Evolutionary conservation across 2,329 filamentous ascomycete species (phyloP).

Genomic region (Dactylellina haptotyla): DNA sequence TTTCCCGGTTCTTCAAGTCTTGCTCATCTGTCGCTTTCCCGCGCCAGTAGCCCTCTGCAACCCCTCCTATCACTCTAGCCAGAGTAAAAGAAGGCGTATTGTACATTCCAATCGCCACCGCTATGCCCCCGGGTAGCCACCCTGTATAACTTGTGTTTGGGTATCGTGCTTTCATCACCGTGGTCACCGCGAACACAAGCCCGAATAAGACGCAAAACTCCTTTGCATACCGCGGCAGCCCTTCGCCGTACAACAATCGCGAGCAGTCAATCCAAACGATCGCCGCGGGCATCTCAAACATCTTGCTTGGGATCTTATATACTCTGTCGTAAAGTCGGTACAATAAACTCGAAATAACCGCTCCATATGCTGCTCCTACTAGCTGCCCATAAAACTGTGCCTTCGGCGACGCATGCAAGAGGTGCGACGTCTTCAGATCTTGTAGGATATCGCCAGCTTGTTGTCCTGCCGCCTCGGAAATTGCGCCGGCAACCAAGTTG

Average conservation of each 20-base stretch:
- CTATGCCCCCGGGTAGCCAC: slow-evolving; percentile 85
- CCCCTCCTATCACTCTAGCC: slow-evolving; percentile 82
- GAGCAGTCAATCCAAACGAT: slow-evolving; percentile 99
- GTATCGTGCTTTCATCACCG: slow-evolving; percentile 71
- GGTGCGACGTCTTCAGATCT: slow-evolving; percentile 93
- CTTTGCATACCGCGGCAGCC: slow-evolving; percentile 82
- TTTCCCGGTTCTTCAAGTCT: slow-evolving; percentile 66
- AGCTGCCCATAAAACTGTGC: slow-evolving; percentile 98
- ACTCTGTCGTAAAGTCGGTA: slow-evolving; percentile 91
- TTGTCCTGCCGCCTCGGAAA: slow-evolving; percentile 83
- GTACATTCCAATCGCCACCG: slow-evolving; percentile 95
- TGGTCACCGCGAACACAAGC: slow-evolving; percentile 76
- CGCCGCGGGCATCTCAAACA: slow-evolving; percentile 93
- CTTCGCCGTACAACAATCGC: slow-evolving; percentile 87
- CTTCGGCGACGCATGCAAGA: slow-evolving; percentile 89
- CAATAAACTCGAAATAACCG: slow-evolving; percentile 83
- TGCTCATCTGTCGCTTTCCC: slow-evolving; percentile 63
- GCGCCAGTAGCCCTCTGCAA: slow-evolving; percentile 81
- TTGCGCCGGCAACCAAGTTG: slow-evolving; percentile 91
- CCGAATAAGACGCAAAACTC: slow-evolving; percentile 82
- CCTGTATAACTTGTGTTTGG: slow-evolving; percentile 62
- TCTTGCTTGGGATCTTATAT: slow-evolving; percentile 84
- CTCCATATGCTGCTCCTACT: slow-evolving; percentile 86
- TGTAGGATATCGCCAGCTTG: slow-evolving; percentile 98
- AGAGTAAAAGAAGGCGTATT: slow-evolving; percentile 96